Percentiles rank a stretch among this genome's conserved stretches.
Evolutionary conservation across 306 rosid species (phyloP).

Genomic region (Gynostemma pentaphyllum): DNA sequence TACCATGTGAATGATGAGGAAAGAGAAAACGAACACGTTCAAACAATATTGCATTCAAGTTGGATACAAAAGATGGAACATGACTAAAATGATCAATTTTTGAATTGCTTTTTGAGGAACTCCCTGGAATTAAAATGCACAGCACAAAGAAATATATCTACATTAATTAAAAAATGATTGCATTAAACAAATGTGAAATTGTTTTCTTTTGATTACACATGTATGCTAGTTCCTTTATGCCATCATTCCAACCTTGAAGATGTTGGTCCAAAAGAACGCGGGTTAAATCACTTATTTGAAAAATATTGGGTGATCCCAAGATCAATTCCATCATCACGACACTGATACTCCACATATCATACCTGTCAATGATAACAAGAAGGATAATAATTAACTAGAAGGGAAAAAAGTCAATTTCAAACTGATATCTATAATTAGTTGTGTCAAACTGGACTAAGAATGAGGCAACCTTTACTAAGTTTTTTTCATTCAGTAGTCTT

Average conservation of each 20-base stretch:
- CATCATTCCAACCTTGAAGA: constrained; percentile 74
- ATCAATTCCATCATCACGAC: constrained; percentile 79
- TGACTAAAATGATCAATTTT: constrained; percentile 41
- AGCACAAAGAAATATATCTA: constrained; percentile 23
- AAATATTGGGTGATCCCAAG: constrained; percentile 69
- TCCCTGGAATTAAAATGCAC: constrained; percentile 70
- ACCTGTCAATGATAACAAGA: constrained; percentile 31
- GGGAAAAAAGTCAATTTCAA: no score
- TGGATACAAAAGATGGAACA: constrained; percentile 3
- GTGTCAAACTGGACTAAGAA: no score
- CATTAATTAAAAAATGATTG: no score
- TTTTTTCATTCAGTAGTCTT: no score
- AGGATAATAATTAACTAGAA: not conserved
- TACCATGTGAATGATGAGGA: not conserved
- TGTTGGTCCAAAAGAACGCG: constrained; percentile 65
- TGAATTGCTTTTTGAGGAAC: no score
- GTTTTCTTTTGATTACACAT: constrained; percentile 47
- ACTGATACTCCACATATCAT: constrained; percentile 93
- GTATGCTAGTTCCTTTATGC: constrained; percentile 61
- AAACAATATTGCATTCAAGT: not conserved
- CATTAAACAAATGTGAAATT: no score
- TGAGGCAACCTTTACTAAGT: no score
- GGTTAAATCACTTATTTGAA: constrained; percentile 59
- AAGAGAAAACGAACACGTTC: not conserved
- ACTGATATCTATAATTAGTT: no score